Evolutionary conservation across 192 early-diverging fungal genomes (phyloP), one percentile per base, ranked within the genome.

Genomic region (Podila epicladia): DNA sequence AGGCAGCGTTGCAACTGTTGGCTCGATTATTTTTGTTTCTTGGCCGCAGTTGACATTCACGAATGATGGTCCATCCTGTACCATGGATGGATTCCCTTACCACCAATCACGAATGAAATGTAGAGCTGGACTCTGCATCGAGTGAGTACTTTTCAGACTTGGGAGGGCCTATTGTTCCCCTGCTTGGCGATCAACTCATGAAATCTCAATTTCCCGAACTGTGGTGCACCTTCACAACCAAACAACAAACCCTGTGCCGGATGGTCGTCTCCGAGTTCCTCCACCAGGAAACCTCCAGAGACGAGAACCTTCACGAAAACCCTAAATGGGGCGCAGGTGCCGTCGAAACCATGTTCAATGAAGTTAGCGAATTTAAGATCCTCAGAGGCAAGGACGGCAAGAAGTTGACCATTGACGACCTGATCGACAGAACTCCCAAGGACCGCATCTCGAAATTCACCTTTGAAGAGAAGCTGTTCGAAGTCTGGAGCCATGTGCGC

Each of bases 241-340:
- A 26, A 4, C 26, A 51, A 15, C 64, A 64, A 8, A 64, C 62
- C 0, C 28, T 71, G 19, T 71, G 69, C 26, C 64, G 69, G 69
- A 71, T 64, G 69, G 69, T 55, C 4, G 4, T 71, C n/a, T n/a
- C n/a, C 41, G 31, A 57, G 12, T n/a, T 57, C 19, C 59, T 71
- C 35, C 35, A 64, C 51, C 32, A 64, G 29, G 49, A 24, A 37
- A 7, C 51, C 0, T 63, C 49, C 12, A 62, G 37, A 17, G 59
- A 45, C 9, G 15, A 64, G 13, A 22, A 64, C 26, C 51, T 26
- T 3, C 63, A 63, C 33, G 22, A 35, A 2, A 33, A 41, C 20
- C 41, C 62, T 9, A 48, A 70, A 7, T 70, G 69, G 69, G 69
- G 69, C 20, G 49, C 69, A 0, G 69, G 62, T 19, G 60, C 69